Base-by-base conservation (phyloP, 1,139 yeast species). In the Sugiyamaella paludigena region DNA sequence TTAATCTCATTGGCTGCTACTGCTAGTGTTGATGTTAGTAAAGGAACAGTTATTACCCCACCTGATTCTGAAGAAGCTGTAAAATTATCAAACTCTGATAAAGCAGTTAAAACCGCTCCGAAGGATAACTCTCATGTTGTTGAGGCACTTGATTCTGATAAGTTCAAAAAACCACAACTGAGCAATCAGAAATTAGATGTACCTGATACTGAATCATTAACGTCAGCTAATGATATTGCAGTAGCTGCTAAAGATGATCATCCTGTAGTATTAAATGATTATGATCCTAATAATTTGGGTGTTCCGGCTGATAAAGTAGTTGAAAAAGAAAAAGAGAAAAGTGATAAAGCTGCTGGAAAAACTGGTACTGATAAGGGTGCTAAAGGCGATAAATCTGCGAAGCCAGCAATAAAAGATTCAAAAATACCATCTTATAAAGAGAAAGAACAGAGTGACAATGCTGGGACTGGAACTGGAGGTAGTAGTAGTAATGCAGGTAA, bases 281-380 rank as follows among this genome's bases (percentile, higher is more conserved):
- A 68, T 48, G 71, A 69, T 53, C 72, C 72, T 9, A 64, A 60
- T 47, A 64, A 69, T 28, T 58, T 68, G 35, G 72, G 72, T 4
- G 66, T 63, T 7, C 51, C 62, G 10, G 57, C 63, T 12, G 64
- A 60, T 26, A 54, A 54, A 34, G 48, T 46, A 12, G 42, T 44
- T 34, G 51, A 52, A 45, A 36, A 48, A 30, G 44, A 43, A 12
- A 35, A 24, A 26, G 47, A 46, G 44, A 36, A 48, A 31, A 42
- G 40, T 7, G 40, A 15, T 38, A 31, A 36, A 31, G 43, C 42
- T 12, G 35, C 35, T 13, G 35, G 24, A 8, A 48, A 45, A 27
- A 49, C 41, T 24, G 40, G 30, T 15, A 37, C 40, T 28, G 43
- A 40, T 27, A 38, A 45, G 31, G 36, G 32, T 27, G 29, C 34